phyloP scores from a whole-genome alignment of 2,329 filamentous ascomycete species.

The Fusarium penzigii region DNA sequence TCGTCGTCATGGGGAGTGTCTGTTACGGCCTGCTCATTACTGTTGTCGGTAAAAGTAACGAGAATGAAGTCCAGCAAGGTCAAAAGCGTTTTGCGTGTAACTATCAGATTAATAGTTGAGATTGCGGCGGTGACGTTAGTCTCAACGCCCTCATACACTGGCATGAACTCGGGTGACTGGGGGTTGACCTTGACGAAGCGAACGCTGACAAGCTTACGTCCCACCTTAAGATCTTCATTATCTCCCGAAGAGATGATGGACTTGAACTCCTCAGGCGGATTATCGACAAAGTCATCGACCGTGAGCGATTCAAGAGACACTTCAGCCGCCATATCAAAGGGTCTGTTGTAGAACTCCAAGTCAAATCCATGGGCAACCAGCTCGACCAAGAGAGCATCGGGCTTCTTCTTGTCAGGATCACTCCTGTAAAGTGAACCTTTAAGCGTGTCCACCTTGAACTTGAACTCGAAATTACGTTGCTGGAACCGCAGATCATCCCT shows the following conservation, averaged over 20 bases:
- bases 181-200: constrained; percentile 89
- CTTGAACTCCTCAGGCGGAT: constrained; percentile 87
- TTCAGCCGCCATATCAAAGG: constrained; percentile 91
- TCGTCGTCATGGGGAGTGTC: constrained; percentile 36
- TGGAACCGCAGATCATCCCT: constrained; percentile 70
- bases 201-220: constrained; percentile 81
- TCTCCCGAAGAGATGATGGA: constrained; percentile 90
- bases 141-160: constrained; percentile 88
- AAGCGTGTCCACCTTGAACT: constrained; percentile 91
- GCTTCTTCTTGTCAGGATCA: constrained; percentile 73
- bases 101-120: constrained; percentile 93
- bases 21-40: constrained; percentile 42
- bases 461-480: constrained; percentile 92
- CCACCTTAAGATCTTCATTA: constrained; percentile 69
- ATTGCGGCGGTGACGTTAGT: constrained; percentile 89
- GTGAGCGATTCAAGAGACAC: constrained; percentile 84
- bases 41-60: constrained; percentile 77
- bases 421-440: constrained; percentile 90
- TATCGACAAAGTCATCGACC: constrained; percentile 93
- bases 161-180: constrained; percentile 89
- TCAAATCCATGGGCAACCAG: constrained; percentile 87
- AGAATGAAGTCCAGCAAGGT: constrained; percentile 94
- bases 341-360: constrained; percentile 82
- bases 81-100: constrained; percentile 88
- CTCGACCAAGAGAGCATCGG: constrained; percentile 84